phyloP scores from a whole-genome alignment of 83 land plant species.

The Thuja plicata region DNA sequence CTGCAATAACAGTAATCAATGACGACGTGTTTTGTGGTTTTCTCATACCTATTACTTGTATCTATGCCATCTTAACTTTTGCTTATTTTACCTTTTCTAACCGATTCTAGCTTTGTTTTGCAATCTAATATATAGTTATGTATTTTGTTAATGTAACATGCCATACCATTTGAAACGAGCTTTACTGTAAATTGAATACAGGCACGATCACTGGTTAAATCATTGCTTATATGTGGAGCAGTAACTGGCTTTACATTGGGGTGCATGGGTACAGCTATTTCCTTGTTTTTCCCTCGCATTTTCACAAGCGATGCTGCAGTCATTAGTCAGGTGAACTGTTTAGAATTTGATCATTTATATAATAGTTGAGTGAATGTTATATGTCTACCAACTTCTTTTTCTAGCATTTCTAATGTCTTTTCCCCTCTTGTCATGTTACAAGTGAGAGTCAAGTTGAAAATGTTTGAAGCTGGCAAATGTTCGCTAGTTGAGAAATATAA shows the following conservation, averaged over 20 bases:
- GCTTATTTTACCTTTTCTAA: not conserved
- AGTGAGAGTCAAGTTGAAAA: not conserved
- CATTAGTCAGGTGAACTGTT: conserved; percentile 56
- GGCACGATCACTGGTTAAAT: conserved; percentile 71
- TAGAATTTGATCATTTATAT: not conserved
- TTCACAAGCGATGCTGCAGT: conserved; percentile 68
- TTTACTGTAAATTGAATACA: conserved; percentile 17
- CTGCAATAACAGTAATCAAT: not conserved
- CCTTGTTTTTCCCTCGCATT: conserved; percentile 71
- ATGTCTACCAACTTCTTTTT: not conserved
- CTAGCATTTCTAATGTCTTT: not conserved
- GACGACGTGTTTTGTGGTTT: not conserved
- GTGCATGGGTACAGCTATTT: conserved; percentile 55
- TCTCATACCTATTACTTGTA: not conserved
- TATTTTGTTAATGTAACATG: not conserved
- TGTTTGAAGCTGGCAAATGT: too few relatives aligned
- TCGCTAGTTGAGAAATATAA: too few relatives aligned
- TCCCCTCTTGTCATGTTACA: not conserved
- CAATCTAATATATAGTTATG: not conserved
- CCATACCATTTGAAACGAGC: not conserved
- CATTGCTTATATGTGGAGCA: conserved; percentile 78
- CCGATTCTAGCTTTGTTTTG: not conserved
- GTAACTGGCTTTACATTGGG: conserved; percentile 61
- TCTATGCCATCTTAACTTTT: not conserved
- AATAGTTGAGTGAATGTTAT: not conserved